These are phyloP conservation scores for Epichloe sp. DNA, from an alignment of 2,329 filamentous ascomycete species.

Conservation along the genomic window DNA sequence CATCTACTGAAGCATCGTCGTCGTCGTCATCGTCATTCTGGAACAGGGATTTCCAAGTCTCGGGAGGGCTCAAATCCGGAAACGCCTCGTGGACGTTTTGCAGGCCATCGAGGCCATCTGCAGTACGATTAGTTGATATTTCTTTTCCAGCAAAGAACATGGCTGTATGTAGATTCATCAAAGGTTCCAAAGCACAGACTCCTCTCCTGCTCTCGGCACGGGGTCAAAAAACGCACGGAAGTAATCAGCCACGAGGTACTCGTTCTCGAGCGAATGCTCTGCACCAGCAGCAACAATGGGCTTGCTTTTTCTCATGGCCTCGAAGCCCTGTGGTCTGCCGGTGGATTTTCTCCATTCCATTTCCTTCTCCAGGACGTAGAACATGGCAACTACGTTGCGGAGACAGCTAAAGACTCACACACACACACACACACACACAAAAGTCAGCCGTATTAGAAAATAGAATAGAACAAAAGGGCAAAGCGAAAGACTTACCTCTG, in stretches of 20 bases:
- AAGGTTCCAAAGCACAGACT: neutral
- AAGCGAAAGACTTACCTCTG: conserved; percentile 43
- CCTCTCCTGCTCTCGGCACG: neutral
- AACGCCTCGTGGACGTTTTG: conserved; percentile 64
- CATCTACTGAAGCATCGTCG: conserved; percentile 20
- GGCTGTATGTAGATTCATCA: no score
- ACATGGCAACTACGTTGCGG: conserved; percentile 77
- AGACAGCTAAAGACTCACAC: conserved; percentile 48
- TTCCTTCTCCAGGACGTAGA: conserved; percentile 86
- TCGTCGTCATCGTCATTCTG: conserved; percentile 13
- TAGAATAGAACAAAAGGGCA: neutral
- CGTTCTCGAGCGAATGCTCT: conserved; percentile 72
- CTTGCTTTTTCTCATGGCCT: conserved; percentile 56
- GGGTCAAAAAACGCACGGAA: conserved; percentile 51
- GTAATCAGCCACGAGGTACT: conserved; percentile 67
- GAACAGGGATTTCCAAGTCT: conserved; percentile 63
- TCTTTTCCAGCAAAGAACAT: no score
- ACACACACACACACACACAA: neutral
- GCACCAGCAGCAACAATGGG: conserved; percentile 81
- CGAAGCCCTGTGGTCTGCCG: conserved; percentile 57
- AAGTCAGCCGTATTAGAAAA: neutral
- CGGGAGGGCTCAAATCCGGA: conserved; percentile 59
- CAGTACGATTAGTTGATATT: neutral
- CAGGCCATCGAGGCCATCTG: conserved; percentile 64
- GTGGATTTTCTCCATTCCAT: conserved; percentile 64